Percentiles rank a stretch among this genome's conserved stretches.
These are phyloP conservation scores for Gyromitra esculenta DNA, from an alignment of 2,329 filamentous ascomycete species.

Conservation along the genomic window DNA sequence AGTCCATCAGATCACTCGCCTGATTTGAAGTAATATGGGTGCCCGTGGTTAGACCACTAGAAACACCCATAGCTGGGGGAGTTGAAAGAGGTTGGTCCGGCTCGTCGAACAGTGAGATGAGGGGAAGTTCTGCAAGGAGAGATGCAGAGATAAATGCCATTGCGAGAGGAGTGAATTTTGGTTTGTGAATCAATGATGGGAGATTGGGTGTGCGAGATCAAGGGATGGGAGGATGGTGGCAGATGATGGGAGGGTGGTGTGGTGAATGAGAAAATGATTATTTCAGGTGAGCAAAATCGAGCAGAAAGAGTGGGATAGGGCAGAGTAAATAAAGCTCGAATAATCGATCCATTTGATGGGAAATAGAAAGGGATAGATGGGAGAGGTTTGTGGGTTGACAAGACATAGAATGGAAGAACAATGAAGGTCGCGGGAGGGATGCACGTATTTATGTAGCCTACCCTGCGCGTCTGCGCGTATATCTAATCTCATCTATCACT, in stretches of 20 bases:
- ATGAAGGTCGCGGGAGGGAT: no score
- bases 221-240: background rate
- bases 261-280: background rate
- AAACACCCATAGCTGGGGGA: background rate
- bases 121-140: conserved; percentile 16
- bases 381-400: no score
- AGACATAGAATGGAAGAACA: no score
- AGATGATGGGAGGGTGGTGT: background rate
- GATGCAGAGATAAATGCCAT: conserved; percentile 27
- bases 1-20: conserved; percentile 18
- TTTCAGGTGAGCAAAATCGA: background rate
- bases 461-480: no score
- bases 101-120: conserved; percentile 28
- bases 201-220: background rate
- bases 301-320: background rate
- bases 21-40: background rate
- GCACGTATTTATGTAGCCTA: no score
- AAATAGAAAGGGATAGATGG: no score
- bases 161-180: background rate
- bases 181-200: background rate
- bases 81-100: background rate
- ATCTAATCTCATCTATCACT: no score
- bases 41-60: background rate
- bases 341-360: no score
- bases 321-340: background rate